phyloP scores from a whole-genome alignment of 768 basidiomycete genomes.

The Boletus reticulatus region DNA sequence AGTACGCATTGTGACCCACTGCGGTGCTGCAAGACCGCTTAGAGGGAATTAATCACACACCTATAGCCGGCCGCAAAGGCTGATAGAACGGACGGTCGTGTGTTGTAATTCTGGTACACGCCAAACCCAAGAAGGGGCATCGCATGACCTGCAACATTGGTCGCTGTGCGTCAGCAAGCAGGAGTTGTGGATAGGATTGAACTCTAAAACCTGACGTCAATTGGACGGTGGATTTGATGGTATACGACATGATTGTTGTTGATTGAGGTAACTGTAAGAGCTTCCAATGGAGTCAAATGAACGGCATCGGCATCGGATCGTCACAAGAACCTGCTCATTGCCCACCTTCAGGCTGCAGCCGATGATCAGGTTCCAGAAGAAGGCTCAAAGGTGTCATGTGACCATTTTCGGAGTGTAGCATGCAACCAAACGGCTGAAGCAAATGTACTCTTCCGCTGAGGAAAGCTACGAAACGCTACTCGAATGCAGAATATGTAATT shows the following conservation, averaged over 20 bases:
- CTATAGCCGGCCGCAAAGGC: slow-evolving; percentile 69
- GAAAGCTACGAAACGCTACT: no score
- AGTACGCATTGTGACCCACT: neutral
- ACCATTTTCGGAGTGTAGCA: neutral
- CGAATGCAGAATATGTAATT: slow-evolving; percentile 2
- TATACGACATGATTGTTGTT: slow-evolving; percentile 24
- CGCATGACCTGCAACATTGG: slow-evolving; percentile 39
- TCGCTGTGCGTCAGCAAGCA: neutral
- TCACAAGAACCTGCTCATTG: neutral
- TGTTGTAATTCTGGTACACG: slow-evolving; percentile 64
- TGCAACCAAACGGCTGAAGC: no score
- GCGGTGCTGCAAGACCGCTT: neutral
- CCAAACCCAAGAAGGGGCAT: slow-evolving; percentile 72
- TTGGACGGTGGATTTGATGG: slow-evolving; percentile 30
- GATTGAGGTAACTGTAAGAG: slow-evolving; percentile 14
- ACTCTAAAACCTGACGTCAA: slow-evolving; percentile 36
- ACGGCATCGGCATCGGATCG: slow-evolving; percentile 3
- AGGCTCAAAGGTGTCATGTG: neutral
- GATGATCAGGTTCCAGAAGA: neutral
- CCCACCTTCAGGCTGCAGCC: neutral
- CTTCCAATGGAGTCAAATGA: slow-evolving; percentile 3
- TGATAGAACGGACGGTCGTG: slow-evolving; percentile 52
- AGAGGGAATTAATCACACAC: slow-evolving; percentile 27
- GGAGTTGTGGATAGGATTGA: neutral
- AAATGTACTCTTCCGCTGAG: neutral